Conservation (phyloP, 2,329 filamentous ascomycete genomes). For the Aspergillus tanneri region DNA sequence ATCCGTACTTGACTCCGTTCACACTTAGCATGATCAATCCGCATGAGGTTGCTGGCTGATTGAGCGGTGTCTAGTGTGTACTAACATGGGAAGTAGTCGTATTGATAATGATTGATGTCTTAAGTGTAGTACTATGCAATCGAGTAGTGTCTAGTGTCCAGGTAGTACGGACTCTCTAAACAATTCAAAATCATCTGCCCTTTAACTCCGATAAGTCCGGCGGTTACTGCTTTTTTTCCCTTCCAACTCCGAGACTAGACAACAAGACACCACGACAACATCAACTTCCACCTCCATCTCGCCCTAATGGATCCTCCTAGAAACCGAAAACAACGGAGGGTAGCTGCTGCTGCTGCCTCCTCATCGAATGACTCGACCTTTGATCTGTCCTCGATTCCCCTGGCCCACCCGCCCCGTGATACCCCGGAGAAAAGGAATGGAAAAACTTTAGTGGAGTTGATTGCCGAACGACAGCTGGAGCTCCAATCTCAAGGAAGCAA, state of each 20-base stretch:
- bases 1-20: slow-evolving; percentile 70
- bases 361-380: slow-evolving; percentile 19
- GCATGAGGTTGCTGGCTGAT: slow-evolving; percentile 72
- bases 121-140: too few species aligned
- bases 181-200: too few species aligned
- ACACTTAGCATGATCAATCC: slow-evolving; percentile 73
- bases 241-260: too few species aligned
- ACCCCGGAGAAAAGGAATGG: slow-evolving; percentile 20
- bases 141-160: too few species aligned
- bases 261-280: too few species aligned
- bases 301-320: slow-evolving; percentile 29
- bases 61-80: slow-evolving; percentile 43
- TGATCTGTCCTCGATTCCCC: slow-evolving; percentile 36
- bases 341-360: slow-evolving; percentile 26
- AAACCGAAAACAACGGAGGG: slow-evolving; percentile 45
- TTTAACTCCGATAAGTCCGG: too few species aligned
- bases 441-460: slow-evolving; percentile 47
- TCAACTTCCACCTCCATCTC: neutral
- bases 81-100: neutral
- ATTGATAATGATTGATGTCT: neutral
- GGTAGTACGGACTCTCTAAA: too few species aligned
- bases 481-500: slow-evolving; percentile 20
- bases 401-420: slow-evolving; percentile 27
- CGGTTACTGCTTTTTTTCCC: too few species aligned
- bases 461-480: slow-evolving; percentile 43